Evolutionary conservation across 306 rosid genomes (phyloP).

Genomic region (Gastrolobium villosum): DNA sequence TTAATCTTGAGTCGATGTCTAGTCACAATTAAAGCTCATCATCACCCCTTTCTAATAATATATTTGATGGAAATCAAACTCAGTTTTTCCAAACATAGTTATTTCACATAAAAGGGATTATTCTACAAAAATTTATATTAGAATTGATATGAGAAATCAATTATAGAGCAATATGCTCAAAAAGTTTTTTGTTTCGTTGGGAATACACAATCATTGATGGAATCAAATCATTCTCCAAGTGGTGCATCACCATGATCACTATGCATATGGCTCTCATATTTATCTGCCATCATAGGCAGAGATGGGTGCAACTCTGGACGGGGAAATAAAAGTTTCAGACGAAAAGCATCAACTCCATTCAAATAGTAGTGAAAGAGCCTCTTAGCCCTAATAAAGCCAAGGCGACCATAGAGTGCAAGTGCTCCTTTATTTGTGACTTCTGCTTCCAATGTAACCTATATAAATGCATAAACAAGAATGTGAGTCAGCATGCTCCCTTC

Average conservation of each 20-base stretch:
- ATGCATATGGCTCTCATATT: slow-evolving; percentile 41
- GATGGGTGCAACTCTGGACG: slow-evolving; percentile 58
- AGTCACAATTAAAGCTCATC: too few species aligned
- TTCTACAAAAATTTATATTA: neutral
- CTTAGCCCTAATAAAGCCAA: slow-evolving; percentile 93
- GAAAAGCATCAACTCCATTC: slow-evolving; percentile 99
- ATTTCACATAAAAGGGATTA: too few species aligned
- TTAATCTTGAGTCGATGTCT: too few species aligned
- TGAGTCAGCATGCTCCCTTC: neutral
- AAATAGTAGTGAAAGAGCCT: slow-evolving; percentile 93
- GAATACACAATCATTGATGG: slow-evolving; percentile 28
- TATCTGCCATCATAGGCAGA: slow-evolving; percentile 49
- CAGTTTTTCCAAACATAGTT: too few species aligned
- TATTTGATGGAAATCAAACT: too few species aligned
- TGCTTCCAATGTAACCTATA: slow-evolving; percentile 91
- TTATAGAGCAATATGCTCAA: slow-evolving; percentile 30
- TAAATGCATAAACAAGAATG: slow-evolving; percentile 14
- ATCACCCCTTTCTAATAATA: too few species aligned
- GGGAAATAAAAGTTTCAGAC: slow-evolving; percentile 85
- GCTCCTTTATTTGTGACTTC: slow-evolving; percentile 99
- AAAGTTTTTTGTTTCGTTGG: neutral
- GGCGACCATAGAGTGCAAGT: slow-evolving; percentile 90
- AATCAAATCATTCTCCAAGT: slow-evolving; percentile 44
- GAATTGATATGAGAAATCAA: neutral
- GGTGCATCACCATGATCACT: slow-evolving; percentile 40